Percentiles rank a stretch among this genome's conserved stretches.
phyloP scores from a whole-genome alignment of 2,329 filamentous ascomycete genomes.

The Pseudodiploospora longispora region DNA sequence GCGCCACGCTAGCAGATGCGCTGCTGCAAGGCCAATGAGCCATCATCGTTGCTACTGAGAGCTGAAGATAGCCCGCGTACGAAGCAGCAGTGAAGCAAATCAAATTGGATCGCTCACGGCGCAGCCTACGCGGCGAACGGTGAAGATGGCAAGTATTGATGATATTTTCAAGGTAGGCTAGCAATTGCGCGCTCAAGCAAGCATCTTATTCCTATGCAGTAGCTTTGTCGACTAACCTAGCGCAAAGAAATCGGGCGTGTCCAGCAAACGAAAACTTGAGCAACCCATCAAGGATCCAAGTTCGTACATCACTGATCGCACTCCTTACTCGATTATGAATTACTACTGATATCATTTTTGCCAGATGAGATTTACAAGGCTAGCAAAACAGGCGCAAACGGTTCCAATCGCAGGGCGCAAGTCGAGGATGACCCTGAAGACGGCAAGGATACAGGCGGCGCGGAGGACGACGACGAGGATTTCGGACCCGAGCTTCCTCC shows the following conservation, averaged over 20 bases:
- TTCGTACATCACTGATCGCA: slow-evolving; percentile 26
- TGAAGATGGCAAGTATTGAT: slow-evolving; percentile 47
- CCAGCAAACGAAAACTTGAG: slow-evolving; percentile 57
- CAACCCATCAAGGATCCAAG: slow-evolving; percentile 54
- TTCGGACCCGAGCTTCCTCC: slow-evolving; percentile 38
- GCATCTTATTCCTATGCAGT: slow-evolving; percentile 8
- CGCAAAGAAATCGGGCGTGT: slow-evolving; percentile 32
- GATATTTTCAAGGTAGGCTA: slow-evolving; percentile 46
- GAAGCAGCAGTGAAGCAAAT: too few relatives aligned
- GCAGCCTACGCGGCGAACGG: too few relatives aligned
- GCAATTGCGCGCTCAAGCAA: slow-evolving; percentile 4
- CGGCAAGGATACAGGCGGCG: slow-evolving; percentile 38
- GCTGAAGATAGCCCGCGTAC: too few relatives aligned
- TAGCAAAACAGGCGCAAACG: slow-evolving; percentile 41
- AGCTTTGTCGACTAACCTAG: too few relatives aligned
- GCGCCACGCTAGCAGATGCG: too few relatives aligned
- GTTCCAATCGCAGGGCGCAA: slow-evolving; percentile 35
- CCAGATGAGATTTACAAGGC: slow-evolving; percentile 58
- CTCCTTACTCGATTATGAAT: background rate
- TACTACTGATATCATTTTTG: background rate
- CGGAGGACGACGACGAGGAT: slow-evolving; percentile 45
- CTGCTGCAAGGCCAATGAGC: too few relatives aligned
- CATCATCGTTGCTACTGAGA: too few relatives aligned
- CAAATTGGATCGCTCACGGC: too few relatives aligned
- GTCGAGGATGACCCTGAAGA: slow-evolving; percentile 31